Conservation (phyloP, 2,329 filamentous ascomycete species). For the Aspergillus carbonarius region DNA sequence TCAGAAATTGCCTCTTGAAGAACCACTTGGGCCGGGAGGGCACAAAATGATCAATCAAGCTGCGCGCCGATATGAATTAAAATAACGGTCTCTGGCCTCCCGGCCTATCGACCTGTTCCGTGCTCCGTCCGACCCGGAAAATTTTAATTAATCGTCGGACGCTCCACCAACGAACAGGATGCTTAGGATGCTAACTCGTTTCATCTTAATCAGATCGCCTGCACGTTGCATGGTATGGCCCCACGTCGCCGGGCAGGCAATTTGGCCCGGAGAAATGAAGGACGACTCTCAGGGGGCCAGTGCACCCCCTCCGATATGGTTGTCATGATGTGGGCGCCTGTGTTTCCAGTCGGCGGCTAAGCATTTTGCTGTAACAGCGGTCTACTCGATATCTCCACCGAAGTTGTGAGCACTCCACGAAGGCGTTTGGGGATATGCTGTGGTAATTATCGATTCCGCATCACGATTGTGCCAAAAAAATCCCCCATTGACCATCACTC, state of each 20-base stretch:
- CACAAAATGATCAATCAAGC: background rate
- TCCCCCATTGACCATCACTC: background rate
- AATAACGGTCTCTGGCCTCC: background rate
- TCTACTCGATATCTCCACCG: background rate
- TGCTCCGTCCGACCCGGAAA: conserved; percentile 5
- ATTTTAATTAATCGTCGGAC: conserved; percentile 4
- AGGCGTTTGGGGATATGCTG: background rate
- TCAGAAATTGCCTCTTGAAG: background rate
- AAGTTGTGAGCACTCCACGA: background rate
- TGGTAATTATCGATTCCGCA: background rate
- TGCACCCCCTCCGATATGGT: background rate
- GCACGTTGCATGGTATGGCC: conserved; percentile 4
- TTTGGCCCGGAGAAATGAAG: conserved; percentile 7
- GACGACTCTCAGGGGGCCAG: conserved; percentile 2
- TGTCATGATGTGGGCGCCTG: background rate
- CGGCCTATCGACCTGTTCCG: background rate
- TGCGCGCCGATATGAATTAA: background rate
- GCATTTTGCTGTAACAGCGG: conserved; percentile 3
- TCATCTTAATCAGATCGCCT: conserved; percentile 5
- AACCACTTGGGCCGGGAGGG: background rate
- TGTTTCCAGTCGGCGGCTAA: conserved; percentile 4
- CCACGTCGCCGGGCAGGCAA: background rate
- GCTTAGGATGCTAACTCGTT: conserved; percentile 4
- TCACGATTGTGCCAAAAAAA: background rate
- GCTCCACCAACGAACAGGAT: conserved; percentile 8